Evolutionary conservation across 352 stramenopile genomes (phyloP), one percentile per base, ranked within the genome.

Genomic region (Pythium sukuiense): DNA sequence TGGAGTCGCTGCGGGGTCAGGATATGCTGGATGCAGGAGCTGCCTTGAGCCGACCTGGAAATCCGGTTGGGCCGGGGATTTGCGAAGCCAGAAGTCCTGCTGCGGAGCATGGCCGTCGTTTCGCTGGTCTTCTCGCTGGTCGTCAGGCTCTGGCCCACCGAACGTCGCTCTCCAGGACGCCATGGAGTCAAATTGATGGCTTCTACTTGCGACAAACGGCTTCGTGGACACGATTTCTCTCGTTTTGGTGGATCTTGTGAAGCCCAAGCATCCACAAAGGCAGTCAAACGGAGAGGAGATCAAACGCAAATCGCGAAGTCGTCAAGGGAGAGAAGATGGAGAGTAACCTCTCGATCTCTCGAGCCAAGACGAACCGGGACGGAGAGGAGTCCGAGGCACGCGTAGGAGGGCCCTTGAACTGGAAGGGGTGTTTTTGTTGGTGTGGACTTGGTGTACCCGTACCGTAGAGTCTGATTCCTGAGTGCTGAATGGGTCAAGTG

Each of bases 401-500:
- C 41, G 41, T 26, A n/a, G n/a, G 33, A 59, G 53, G 30, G 29
- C 49, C 41, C 29, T 9, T 41, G 54, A 32, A 62, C 35, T 55
- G 56, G 56, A 61, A 29, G 56, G 35, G 50, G 35, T 46, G 18
- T 14, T 55, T 62, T 62, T 48, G 56, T 62, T 62, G 56, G 56
- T 62, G 56, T 62, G 56, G 4, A 62, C 56, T n/a, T 62, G 41
- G 56, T 62, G 56, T 62, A 62, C 56, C 49, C 39, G 56, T 62
- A 50, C 56, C 20, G 27, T 48, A 30, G 41, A 55, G 56, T 62
- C 56, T 62, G 56, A 62, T 62, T 62, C 56, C 41, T 54, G 56
- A 55, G 55, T 61, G 55, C 11, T 14, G 32, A 35, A 35, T 35
- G 32, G 32, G 37, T 43, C 37, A 43, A 43, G 30, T 12, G 54